Conservation (phyloP, 1,139 yeast genomes). For the Saccharomyces uvarum region DNA sequence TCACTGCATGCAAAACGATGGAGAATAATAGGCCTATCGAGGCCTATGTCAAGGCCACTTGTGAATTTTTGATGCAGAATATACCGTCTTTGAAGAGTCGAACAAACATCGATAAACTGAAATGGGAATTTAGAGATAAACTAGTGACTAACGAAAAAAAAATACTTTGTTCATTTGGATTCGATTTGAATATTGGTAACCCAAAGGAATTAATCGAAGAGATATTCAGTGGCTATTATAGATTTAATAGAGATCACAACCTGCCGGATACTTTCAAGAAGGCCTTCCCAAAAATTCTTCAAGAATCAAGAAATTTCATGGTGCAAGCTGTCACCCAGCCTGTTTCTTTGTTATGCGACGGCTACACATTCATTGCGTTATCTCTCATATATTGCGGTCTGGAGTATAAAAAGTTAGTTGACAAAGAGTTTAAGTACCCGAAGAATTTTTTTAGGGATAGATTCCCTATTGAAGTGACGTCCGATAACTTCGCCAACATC, state of each 20-base stretch:
- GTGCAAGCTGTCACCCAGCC: slow-evolving; percentile 34
- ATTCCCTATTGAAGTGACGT: slow-evolving; percentile 21
- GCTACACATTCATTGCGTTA: slow-evolving; percentile 26
- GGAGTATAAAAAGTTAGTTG: slow-evolving; percentile 24
- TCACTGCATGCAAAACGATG: slow-evolving; percentile 32
- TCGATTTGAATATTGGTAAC: slow-evolving; percentile 30
- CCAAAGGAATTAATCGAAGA: slow-evolving; percentile 33
- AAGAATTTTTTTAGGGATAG: slow-evolving; percentile 26
- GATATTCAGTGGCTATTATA: slow-evolving; percentile 29
- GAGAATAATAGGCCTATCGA: slow-evolving; percentile 33
- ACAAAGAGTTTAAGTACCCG: slow-evolving; percentile 26
- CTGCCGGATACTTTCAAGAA: slow-evolving; percentile 24
- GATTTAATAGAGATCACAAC: slow-evolving; percentile 27
- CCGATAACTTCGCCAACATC: slow-evolving; percentile 20
- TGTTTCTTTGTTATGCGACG: slow-evolving; percentile 30
- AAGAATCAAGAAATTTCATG: slow-evolving; percentile 30
- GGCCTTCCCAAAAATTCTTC: slow-evolving; percentile 28
- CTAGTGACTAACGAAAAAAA: slow-evolving; percentile 28
- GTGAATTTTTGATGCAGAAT: slow-evolving; percentile 27
- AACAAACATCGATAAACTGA: slow-evolving; percentile 29
- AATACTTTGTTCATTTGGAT: slow-evolving; percentile 29
- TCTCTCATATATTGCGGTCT: slow-evolving; percentile 29
- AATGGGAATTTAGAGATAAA: slow-evolving; percentile 33
- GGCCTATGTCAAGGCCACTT: slow-evolving; percentile 30
- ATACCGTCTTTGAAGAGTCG: slow-evolving; percentile 21